A percentile compares a stretch with the other conserved stretches of the same genome.
phyloP scores from a whole-genome alignment of 208 protist species.

The Acanthamoeba rhysodes region DNA sequence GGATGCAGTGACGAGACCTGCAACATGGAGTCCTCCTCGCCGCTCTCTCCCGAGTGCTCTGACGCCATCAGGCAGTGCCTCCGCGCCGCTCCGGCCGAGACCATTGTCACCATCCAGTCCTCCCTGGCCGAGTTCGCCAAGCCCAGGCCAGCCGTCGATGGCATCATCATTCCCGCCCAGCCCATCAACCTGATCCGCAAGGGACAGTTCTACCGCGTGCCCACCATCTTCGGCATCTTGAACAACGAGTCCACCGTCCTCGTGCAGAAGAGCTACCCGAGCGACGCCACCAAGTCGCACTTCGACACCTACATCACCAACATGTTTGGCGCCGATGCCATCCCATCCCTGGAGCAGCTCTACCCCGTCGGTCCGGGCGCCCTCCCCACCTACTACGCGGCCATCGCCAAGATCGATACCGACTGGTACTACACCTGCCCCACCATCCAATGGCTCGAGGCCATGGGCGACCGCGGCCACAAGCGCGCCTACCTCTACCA shows the following conservation, averaged over 20 bases:
- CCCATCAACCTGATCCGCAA: not conserved
- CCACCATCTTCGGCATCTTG: not conserved
- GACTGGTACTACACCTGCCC: not conserved
- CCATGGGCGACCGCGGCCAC: not conserved
- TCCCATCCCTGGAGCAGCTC: not conserved
- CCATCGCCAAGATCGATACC: not conserved
- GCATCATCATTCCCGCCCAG: not conserved
- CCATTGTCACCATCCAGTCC: not conserved
- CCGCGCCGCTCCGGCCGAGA: not conserved
- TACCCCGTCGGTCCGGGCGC: not conserved
- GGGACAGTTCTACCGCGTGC: not conserved
- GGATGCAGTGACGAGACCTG: not conserved
- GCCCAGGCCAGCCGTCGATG: not conserved
- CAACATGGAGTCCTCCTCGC: no score
- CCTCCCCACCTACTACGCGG: not conserved
- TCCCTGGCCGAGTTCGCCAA: not conserved
- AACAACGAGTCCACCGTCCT: not conserved
- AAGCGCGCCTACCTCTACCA: not conserved
- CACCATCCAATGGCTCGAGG: constrained; percentile 1
- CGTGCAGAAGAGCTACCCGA: not conserved
- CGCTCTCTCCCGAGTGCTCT: not conserved
- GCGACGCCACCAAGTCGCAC: not conserved
- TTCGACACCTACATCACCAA: not conserved
- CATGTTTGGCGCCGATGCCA: not conserved
- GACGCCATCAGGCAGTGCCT: not conserved